Percentiles rank a stretch among this genome's conserved stretches.
phyloP scores from a whole-genome alignment of 2,329 filamentous ascomycete species.

The Beauveria medogensis region DNA sequence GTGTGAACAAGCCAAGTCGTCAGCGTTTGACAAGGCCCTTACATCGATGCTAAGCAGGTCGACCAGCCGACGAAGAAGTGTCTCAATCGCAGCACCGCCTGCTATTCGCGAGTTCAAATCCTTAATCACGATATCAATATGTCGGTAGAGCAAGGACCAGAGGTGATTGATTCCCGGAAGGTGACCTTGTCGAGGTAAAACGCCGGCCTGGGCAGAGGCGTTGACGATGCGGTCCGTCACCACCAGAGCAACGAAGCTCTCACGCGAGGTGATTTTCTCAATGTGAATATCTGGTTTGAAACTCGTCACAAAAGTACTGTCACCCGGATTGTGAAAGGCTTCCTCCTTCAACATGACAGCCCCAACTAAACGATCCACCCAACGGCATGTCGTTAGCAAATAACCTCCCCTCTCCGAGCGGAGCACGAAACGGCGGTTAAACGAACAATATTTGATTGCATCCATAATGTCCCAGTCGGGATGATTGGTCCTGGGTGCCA shows the following conservation, averaged over 20 bases:
- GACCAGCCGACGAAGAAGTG: not conserved
- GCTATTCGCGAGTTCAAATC: slow-evolving; percentile 7
- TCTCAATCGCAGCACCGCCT: not conserved
- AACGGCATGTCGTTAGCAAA: not conserved
- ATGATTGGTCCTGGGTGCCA: not conserved
- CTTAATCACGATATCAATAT: slow-evolving; percentile 1
- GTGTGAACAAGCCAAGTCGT: not conserved
- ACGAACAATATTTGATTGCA: slow-evolving; percentile 10
- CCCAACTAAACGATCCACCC: not conserved
- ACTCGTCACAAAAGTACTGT: not conserved
- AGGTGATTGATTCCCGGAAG: slow-evolving; percentile 5
- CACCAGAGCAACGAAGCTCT: slow-evolving; percentile 3
- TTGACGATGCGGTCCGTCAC: slow-evolving; percentile 10
- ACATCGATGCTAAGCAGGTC: slow-evolving; percentile 7
- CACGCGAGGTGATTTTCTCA: not conserved
- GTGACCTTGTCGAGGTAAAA: not conserved
- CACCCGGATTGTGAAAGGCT: not conserved
- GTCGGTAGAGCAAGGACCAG: slow-evolving; percentile 5
- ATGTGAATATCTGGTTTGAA: not conserved
- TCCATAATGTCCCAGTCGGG: slow-evolving; percentile 8
- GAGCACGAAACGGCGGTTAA: not conserved
- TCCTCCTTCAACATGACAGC: slow-evolving; percentile 9
- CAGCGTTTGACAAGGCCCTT: not conserved
- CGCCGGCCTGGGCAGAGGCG: not conserved
- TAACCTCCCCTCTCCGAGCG: not conserved